Conservation (phyloP, 306 rosid species). For the Hippophae gyantsensis region DNA sequence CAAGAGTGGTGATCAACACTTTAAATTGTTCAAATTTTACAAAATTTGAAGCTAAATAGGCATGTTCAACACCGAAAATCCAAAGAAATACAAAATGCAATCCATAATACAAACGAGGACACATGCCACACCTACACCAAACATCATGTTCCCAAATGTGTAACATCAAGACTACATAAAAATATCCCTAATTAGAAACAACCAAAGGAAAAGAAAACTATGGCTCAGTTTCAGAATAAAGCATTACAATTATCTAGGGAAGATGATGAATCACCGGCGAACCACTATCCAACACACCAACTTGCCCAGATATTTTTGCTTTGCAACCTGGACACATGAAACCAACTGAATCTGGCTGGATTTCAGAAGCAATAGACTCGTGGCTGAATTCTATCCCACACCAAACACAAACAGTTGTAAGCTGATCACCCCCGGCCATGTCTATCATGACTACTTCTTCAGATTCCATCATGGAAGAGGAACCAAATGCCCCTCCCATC, state of each 20-base stretch:
- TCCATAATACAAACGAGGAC: too few relatives aligned
- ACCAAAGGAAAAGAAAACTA: neutral
- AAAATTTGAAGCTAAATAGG: too few relatives aligned
- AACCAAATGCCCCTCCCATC: slow-evolving; percentile 29
- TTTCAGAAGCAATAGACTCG: slow-evolving; percentile 48
- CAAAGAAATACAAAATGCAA: too few relatives aligned
- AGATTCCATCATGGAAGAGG: slow-evolving; percentile 43
- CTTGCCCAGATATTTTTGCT: slow-evolving; percentile 56
- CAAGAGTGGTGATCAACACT: too few relatives aligned
- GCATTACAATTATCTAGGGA: neutral
- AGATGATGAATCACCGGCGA: slow-evolving; percentile 28
- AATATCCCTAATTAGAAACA: neutral
- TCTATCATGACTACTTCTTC: slow-evolving; percentile 40
- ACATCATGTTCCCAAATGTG: too few relatives aligned
- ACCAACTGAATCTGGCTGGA: slow-evolving; percentile 69
- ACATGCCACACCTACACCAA: too few relatives aligned
- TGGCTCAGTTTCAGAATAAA: neutral
- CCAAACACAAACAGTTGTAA: slow-evolving; percentile 58
- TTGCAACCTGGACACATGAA: slow-evolving; percentile 75
- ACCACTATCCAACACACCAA: slow-evolving; percentile 37
- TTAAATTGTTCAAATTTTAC: too few relatives aligned
- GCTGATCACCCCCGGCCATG: slow-evolving; percentile 29
- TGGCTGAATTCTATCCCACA: slow-evolving; percentile 59
- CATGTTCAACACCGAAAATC: too few relatives aligned
- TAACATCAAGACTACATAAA: too few relatives aligned